Evolutionary conservation across 805 yeast species (phyloP), one percentile per base, ranked within the genome.

Genomic region (Lachancea sp.): DNA sequence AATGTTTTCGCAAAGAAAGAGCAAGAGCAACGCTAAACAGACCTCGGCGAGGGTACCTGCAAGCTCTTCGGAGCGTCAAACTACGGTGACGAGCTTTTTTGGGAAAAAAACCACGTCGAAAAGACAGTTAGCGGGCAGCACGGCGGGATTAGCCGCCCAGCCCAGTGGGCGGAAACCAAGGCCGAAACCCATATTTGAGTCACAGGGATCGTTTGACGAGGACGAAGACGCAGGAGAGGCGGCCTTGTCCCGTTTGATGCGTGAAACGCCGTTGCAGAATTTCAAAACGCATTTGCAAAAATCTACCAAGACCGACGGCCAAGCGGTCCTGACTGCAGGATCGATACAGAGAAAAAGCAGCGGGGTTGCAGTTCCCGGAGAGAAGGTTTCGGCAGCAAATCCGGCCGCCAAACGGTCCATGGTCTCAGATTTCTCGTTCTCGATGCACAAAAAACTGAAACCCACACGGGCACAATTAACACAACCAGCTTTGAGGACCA

Each of bases 131-230:
- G 39, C 34, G 10, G 39, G 39, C 16, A 41, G 25, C 33, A 18
- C 44, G 25, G 26, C 44, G 3, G 38, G 25, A 19, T 19, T 42
- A 42, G 45, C 45, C 45, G 45, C 45, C 41, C 42, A 44, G 38
- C 38, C 38, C 19, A 22, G 25, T 22, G 25, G 25, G 25, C 25
- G 25, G 25, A 22, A 22, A 22, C 25, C 25, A 22, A 22, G 25
- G 25, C 26, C 36, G 20, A 48, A 50, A 16, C 45, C 50, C 36
- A 27, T 55, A 15, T 55, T 57, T 27, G 46, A 48, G 32, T 56
- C 65, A 2, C 61, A 57, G 25, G 67, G 66, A 11, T 61, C 67
- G 13, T 63, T 63, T 44, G 67, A 60, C 37, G 67, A 63, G 27
- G 55, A 56, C 29, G 59, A 61, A 47, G 56, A 18, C 27, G 25